phyloP scores from a whole-genome alignment of 805 yeast species.

The Wickerhamomyces ciferrii region DNA sequence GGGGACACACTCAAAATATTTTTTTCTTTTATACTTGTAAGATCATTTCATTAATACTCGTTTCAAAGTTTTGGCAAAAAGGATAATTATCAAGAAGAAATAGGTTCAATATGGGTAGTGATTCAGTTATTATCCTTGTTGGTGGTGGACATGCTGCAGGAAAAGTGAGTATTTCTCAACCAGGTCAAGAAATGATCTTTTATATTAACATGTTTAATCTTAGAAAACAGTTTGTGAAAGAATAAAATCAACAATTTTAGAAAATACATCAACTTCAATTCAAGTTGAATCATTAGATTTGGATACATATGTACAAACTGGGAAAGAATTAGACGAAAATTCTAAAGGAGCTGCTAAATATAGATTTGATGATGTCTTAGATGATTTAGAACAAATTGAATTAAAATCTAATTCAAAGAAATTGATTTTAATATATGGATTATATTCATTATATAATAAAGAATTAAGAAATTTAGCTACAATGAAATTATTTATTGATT shows the following conservation, averaged over 20 bases:
- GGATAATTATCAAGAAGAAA: not conserved
- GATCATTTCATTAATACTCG: too few relatives aligned
- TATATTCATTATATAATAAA: slow-evolving; percentile 70
- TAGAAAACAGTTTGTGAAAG: slow-evolving; percentile 27
- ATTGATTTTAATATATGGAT: slow-evolving; percentile 60
- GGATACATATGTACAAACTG: slow-evolving; percentile 33
- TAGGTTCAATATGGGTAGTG: not conserved
- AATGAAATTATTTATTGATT: slow-evolving; percentile 70
- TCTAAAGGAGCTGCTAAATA: slow-evolving; percentile 8
- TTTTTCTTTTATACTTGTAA: too few relatives aligned
- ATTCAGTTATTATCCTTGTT: slow-evolving; percentile 35
- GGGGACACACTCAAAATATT: not conserved
- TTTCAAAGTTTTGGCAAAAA: not conserved
- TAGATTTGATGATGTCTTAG: slow-evolving; percentile 20
- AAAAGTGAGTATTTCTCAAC: slow-evolving; percentile 30
- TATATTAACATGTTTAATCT: not conserved
- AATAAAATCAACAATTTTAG: slow-evolving; percentile 28
- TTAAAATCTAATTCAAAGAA: slow-evolving; percentile 15
- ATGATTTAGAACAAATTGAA: slow-evolving; percentile 26
- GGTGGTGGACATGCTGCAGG: slow-evolving; percentile 67
- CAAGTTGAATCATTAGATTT: slow-evolving; percentile 36
- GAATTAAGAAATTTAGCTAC: slow-evolving; percentile 50
- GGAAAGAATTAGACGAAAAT: slow-evolving; percentile 5
- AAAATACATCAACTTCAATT: slow-evolving; percentile 16
- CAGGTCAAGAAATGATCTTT: too few relatives aligned